A percentile compares a stretch with the other conserved stretches of the same genome.
Conservation (phyloP, 2,329 filamentous ascomycete species). For the Ophiostoma ulmi region DNA sequence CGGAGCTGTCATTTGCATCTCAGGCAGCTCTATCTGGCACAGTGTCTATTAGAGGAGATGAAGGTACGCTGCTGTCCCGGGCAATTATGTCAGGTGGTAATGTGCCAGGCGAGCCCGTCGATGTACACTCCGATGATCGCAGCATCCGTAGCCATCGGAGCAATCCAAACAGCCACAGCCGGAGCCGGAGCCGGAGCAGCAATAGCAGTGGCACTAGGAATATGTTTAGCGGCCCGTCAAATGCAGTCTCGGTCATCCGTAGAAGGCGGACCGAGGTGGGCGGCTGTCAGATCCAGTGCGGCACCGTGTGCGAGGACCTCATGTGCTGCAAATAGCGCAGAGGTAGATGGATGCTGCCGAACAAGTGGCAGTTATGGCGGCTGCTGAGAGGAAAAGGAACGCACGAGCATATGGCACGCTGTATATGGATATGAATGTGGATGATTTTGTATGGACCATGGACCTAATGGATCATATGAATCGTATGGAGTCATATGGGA, state of each 20-base stretch:
- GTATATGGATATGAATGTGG: neutral
- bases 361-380: neutral
- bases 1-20: constrained; percentile 42
- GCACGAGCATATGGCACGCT: too few species aligned
- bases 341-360: neutral
- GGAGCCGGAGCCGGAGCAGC: constrained; percentile 4
- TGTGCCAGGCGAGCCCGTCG: neutral
- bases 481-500: too few species aligned
- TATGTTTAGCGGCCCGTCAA: neutral
- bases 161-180: neutral
- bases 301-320: constrained; percentile 46
- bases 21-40: constrained; percentile 8
- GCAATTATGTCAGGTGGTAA: neutral
- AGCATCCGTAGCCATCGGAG: neutral
- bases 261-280: constrained; percentile 31
- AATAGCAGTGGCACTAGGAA: constrained; percentile 11
- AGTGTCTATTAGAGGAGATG: neutral
- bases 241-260: constrained; percentile 27
- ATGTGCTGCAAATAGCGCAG: constrained; percentile 43
- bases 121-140: neutral
- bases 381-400: neutral
- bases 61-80: neutral
- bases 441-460: neutral
- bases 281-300: constrained; percentile 50
- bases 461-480: neutral